Evolutionary conservation across 2,329 filamentous ascomycete species (phyloP), one percentile per base, ranked within the genome.

Genomic region (Fusarium nurragi): DNA sequence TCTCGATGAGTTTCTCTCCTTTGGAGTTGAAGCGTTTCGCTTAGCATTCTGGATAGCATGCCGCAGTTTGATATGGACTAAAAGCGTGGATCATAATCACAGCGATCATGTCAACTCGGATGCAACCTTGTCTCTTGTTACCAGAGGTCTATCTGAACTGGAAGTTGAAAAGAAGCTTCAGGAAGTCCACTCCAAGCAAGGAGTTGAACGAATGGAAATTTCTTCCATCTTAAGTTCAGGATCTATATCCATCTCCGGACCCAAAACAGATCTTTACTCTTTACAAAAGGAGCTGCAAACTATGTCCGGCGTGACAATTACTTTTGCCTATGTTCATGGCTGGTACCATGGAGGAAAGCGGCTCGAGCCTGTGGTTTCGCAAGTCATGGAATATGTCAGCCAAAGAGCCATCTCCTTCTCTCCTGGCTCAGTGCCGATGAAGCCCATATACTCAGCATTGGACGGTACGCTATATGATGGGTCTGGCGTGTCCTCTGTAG

Each of bases 281-380:
- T 13, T 51, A 9, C 28, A 43, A 21, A n/a, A n/a, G 8, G n/a
- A 51, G n/a, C 13, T 51, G 11, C 26, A 22, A 14, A 4, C 1
- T 5, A 16, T 51, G 5, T 16, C 28, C 16, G 28, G n/a, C 6
- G n/a, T 36, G 7, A 43, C 22, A 36, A 36, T 28, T 13, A 51
- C 48, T 11, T 51, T 46, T 25, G 49, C 49, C 11, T 19, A 46
- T 38, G 49, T 53, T 38, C 49, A 53, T 46, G 49, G 49, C 9
- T 53, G 49, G 49, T 53, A 53, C 10, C 49, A 53, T 16, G 49
- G 49, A 12, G 49, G 49, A 10, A 4, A 18, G 0, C 49, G 37
- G 14, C 49, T 53, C 16, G 23, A 53, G 14, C 23, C 49, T 19
- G 32, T 46, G 2, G 40, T 36, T 18, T n/a, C 5, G 10, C 21